phyloP scores from a whole-genome alignment of 2,329 filamentous ascomycete genomes.

The Diplodia intermedia region DNA sequence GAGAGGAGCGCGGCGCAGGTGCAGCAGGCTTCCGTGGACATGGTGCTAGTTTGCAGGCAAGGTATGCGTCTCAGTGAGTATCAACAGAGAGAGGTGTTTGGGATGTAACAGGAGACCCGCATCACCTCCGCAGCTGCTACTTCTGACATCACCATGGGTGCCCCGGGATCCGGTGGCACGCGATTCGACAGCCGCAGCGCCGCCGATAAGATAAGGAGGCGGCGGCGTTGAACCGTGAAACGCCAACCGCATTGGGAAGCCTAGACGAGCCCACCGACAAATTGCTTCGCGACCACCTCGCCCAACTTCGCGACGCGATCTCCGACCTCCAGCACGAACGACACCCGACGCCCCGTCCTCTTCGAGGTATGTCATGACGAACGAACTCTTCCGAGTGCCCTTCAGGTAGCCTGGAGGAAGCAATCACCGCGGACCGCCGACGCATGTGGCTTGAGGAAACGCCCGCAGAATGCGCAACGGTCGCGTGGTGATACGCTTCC shows the following conservation, averaged over 20 bases:
- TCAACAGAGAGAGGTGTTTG: neutral
- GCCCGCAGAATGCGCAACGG: constrained; percentile 3
- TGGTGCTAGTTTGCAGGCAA: constrained; percentile 27
- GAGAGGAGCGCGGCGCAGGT: constrained; percentile 71
- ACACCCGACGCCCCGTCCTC: constrained; percentile 37
- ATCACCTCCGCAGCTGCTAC: constrained; percentile 16
- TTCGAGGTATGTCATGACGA: constrained; percentile 48
- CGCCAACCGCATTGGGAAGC: constrained; percentile 18
- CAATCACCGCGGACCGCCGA: constrained; percentile 47
- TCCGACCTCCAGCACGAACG: constrained; percentile 28
- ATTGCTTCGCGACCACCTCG: constrained; percentile 18
- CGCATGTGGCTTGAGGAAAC: neutral
- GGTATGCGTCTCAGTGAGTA: neutral
- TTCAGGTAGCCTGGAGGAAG: constrained; percentile 59
- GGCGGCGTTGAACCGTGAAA: neutral
- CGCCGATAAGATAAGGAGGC: constrained; percentile 2
- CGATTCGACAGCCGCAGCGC: neutral
- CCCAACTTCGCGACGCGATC: constrained; percentile 20
- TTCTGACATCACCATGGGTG: constrained; percentile 28
- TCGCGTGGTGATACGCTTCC: constrained; percentile 53
- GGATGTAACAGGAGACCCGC: constrained; percentile 10
- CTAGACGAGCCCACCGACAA: constrained; percentile 27
- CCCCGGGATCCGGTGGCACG: constrained; percentile 1
- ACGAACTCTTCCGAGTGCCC: constrained; percentile 49
- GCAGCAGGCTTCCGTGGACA: constrained; percentile 64